Evolutionary conservation across 257 asterid species (phyloP).

Genomic region (Nicotiana sylvestris): DNA sequence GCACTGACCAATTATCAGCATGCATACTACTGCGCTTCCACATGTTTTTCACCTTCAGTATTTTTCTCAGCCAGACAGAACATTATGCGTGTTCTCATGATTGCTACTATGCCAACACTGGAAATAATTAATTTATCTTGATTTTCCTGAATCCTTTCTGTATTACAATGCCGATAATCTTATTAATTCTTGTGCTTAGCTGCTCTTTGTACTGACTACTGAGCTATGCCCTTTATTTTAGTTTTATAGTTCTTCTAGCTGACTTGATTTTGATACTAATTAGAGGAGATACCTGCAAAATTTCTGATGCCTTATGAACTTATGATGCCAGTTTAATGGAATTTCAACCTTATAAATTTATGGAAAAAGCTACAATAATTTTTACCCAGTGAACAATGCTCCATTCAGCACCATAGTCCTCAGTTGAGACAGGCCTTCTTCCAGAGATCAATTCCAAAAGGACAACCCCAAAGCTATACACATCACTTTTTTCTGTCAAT

Average conservation of each 20-base stretch:
- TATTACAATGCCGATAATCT: background rate
- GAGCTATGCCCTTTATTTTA: background rate
- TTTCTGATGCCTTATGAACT: background rate
- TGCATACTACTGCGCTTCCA: background rate
- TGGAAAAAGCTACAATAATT: conserved; percentile 12
- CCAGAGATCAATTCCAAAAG: conserved; percentile 91
- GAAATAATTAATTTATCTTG: background rate
- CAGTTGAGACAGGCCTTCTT: conserved; percentile 76
- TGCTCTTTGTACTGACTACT: background rate
- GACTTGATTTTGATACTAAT: background rate
- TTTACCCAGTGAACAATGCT: conserved; percentile 98
- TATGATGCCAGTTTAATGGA: background rate
- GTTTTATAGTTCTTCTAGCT: background rate
- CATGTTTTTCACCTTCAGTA: background rate
- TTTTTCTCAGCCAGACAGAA: background rate
- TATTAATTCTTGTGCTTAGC: background rate
- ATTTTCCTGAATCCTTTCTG: background rate
- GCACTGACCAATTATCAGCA: background rate
- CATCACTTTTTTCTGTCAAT: conserved; percentile 90
- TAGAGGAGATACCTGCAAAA: background rate
- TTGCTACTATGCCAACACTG: background rate
- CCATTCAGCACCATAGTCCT: conserved; percentile 90
- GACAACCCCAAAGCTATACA: conserved; percentile 95
- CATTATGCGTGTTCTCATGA: background rate
- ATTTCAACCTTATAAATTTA: background rate